Conservation (phyloP, 768 basidiomycete species). For the Leccinum subgranulosum region DNA sequence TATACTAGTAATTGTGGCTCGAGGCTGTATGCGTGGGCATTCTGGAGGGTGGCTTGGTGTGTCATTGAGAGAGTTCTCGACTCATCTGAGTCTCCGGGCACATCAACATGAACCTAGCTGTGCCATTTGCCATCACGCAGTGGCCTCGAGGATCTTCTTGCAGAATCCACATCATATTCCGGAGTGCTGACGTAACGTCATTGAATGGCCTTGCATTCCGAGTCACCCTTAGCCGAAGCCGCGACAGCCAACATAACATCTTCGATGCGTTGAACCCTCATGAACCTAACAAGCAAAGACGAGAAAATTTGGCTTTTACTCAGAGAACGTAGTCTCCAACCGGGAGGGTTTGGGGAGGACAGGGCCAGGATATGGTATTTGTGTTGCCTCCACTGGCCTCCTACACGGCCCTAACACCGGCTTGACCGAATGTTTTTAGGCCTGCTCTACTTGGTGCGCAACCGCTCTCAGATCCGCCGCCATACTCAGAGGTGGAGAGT, state of each 20-base stretch:
- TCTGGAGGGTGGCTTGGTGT: background rate
- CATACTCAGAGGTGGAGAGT: constrained; percentile 24
- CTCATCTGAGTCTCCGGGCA: background rate
- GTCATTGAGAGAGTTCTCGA: background rate
- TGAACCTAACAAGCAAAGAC: constrained; percentile 21
- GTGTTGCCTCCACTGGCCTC: constrained; percentile 1
- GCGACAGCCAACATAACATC: background rate
- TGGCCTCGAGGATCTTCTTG: background rate
- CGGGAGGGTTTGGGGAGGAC: constrained; percentile 62
- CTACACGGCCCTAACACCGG: constrained; percentile 3
- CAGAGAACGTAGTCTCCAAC: constrained; percentile 45
- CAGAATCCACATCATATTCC: background rate
- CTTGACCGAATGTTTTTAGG: constrained; percentile 23
- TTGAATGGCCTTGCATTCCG: background rate
- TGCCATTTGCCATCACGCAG: background rate
- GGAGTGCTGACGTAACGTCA: constrained; percentile 21
- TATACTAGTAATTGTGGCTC: background rate
- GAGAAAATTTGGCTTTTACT: constrained; percentile 45
- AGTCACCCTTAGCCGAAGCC: background rate
- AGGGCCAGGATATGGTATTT: constrained; percentile 57
- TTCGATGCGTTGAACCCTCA: constrained; percentile 15
- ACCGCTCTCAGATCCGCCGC: constrained; percentile 37
- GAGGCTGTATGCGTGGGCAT: background rate
- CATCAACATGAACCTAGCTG: background rate
- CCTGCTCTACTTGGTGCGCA: constrained; percentile 33